Evolutionary conservation across 1,284 basidiomycete genomes (phyloP), one percentile per base, ranked within the genome.

Genomic region (Puccinia novopanici): DNA sequence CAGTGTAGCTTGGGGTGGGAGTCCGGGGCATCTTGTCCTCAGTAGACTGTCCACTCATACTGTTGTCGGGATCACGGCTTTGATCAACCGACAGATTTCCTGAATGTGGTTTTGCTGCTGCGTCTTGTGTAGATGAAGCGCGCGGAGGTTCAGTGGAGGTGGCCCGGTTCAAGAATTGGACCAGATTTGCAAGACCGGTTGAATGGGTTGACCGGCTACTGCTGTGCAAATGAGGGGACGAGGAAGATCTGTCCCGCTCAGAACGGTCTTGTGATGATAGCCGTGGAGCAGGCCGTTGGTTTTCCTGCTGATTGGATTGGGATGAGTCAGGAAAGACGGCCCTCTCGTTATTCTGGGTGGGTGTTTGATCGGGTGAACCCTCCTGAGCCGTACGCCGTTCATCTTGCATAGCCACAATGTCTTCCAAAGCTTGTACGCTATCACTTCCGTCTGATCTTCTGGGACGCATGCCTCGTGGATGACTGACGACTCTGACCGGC

Each of bases 371-470:
- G 42, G 27, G 40, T 40, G 40, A 63, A 19, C 45, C 17, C 8
- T 54, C 57, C 12, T 13, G 42, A 42, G 50, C 71, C 40, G 17
- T 59, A 24, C 77, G 68, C 30, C 42, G 77, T 8, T 73, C 68
- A 48, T 80, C 77, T 48, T 80, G 54, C 12, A 50, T 34, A 10
- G 77, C 54, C 13, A 65, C 77, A 4, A 80, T 37, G 19, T 80
- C 77, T 30, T 80, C 77, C n/a, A 80, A 61, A 10, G 70, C 70
- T 73, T 80, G 77, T 6, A 80, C 68, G 42, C 77, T 80, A 13
- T 80, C 77, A 30, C 55, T 73, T 0, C 77, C 77, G 52, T 80
- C 77, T n/a, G 77, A 80, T 13, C 77, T 50, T 54, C 77, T 80
- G 13, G 77, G 77, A 17, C 70, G 68, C 59, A 73, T 73, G 24